Evolutionary conservation across 2,329 filamentous ascomycete genomes (phyloP).

Genomic region (Corynespora cassiicola): DNA sequence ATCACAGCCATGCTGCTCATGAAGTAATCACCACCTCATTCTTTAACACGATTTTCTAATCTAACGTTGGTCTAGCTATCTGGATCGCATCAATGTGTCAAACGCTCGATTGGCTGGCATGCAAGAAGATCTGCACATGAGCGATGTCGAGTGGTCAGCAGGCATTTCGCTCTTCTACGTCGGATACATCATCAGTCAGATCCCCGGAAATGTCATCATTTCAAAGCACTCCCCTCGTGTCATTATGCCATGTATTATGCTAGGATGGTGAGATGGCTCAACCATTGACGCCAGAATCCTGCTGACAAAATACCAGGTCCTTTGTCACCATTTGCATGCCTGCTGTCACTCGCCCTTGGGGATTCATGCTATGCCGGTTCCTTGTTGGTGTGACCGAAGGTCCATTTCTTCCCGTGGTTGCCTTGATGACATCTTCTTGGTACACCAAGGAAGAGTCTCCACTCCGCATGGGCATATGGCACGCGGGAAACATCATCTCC

Average conservation of each 20-base stretch:
- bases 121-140: slow-evolving; percentile 35
- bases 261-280: too few species aligned
- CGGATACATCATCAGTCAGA: slow-evolving; percentile 52
- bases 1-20: slow-evolving; percentile 2
- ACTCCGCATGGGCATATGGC: slow-evolving; percentile 1
- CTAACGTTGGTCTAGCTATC: too few species aligned
- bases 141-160: slow-evolving; percentile 36
- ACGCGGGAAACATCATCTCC: slow-evolving; percentile 1
- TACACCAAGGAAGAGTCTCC: slow-evolving; percentile 1
- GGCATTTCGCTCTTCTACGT: slow-evolving; percentile 52
- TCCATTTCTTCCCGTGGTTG: background rate
- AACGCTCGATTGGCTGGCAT: slow-evolving; percentile 45
- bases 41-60: background rate
- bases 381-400: slow-evolving; percentile 1
- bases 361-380: slow-evolving; percentile 2
- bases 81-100: too few species aligned
- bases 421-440: background rate
- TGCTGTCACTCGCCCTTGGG: background rate
- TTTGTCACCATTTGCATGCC: too few species aligned
- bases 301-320: slow-evolving; percentile 1
- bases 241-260: slow-evolving; percentile 1
- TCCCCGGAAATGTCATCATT: slow-evolving; percentile 53
- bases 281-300: too few species aligned
- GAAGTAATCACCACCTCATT: background rate
- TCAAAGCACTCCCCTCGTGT: slow-evolving; percentile 21